phyloP scores from a whole-genome alignment of 768 basidiomycete genomes.

The Cystofilobasidium ferigula region DNA sequence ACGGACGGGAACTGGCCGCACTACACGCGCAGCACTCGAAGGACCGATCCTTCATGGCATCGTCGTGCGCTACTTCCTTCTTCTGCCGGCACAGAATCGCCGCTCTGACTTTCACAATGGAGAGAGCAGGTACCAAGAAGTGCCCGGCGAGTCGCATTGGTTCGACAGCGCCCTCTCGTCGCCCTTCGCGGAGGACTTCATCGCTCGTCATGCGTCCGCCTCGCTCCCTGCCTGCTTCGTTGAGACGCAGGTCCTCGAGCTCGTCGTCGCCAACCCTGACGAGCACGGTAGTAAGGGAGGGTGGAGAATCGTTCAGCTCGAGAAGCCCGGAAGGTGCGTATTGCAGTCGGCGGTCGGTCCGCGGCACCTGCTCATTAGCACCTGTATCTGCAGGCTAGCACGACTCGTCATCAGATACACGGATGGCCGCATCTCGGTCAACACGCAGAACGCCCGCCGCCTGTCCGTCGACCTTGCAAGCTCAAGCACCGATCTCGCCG shows the following conservation, averaged over 20 bases:
- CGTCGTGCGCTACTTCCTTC: background rate
- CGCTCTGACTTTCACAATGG: background rate
- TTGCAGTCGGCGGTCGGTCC: background rate
- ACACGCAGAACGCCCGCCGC: background rate
- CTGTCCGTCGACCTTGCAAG: background rate
- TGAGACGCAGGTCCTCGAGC: slow-evolving; percentile 46
- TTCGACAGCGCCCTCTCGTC: slow-evolving; percentile 53
- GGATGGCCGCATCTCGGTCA: too few relatives aligned
- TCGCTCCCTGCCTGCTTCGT: slow-evolving; percentile 26
- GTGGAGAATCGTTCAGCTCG: slow-evolving; percentile 52
- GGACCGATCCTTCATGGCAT: slow-evolving; percentile 27
- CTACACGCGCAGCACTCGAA: slow-evolving; percentile 29
- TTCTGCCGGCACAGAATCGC: background rate
- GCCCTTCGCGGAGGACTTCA: slow-evolving; percentile 48
- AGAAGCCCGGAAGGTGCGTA: slow-evolving; percentile 57
- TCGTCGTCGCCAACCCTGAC: slow-evolving; percentile 59
- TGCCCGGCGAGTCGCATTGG: slow-evolving; percentile 57
- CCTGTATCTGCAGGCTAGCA: background rate
- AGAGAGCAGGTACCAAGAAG: slow-evolving; percentile 51
- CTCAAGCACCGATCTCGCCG: background rate
- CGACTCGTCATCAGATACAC: too few relatives aligned
- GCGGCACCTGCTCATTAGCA: background rate
- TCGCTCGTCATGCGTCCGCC: slow-evolving; percentile 39
- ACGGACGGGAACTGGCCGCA: slow-evolving; percentile 51
- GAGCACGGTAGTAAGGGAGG: slow-evolving; percentile 64